These are phyloP conservation scores for Ganoderma sinense DNA, from an alignment of 1,284 basidiomycete species.

Conservation along the genomic window DNA sequence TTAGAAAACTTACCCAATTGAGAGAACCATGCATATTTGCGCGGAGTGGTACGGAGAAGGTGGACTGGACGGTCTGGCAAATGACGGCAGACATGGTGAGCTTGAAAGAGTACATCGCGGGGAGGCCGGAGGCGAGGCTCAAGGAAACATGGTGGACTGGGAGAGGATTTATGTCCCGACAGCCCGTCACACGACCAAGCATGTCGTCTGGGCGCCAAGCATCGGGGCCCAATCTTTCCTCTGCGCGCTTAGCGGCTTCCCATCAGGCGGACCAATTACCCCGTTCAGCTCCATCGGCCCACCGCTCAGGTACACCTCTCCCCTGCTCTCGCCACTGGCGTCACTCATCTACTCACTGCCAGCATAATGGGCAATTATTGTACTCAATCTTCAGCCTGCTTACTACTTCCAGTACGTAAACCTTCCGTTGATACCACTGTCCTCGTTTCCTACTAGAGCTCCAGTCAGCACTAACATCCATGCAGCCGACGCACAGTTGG, in stretches of 20 bases:
- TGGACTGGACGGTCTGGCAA: slow-evolving; percentile 13
- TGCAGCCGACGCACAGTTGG: neutral
- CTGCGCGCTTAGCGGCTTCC: neutral
- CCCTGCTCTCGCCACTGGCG: neutral
- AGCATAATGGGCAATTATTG: neutral
- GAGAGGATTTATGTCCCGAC: neutral
- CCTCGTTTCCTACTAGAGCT: neutral
- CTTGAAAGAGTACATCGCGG: neutral
- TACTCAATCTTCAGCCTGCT: neutral
- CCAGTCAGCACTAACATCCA: neutral
- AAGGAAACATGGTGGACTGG: neutral
- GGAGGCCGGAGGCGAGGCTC: neutral
- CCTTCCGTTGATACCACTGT: neutral
- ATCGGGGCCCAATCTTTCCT: neutral
- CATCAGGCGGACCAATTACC: neutral
- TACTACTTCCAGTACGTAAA: neutral
- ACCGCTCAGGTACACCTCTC: too few relatives aligned
- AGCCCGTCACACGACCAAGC: slow-evolving; percentile 1
- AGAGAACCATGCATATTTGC: slow-evolving; percentile 12
- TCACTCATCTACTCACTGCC: neutral
- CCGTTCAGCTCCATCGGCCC: neutral
- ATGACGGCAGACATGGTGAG: slow-evolving; percentile 22
- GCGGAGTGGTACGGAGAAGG: neutral
- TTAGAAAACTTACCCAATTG: slow-evolving; percentile 24
- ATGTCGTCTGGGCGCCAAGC: neutral